A percentile compares a stretch with the other conserved stretches of the same genome.
Evolutionary conservation across 176 grass and related monocot genomes (phyloP).

Genomic region (Pharus latifolius): DNA sequence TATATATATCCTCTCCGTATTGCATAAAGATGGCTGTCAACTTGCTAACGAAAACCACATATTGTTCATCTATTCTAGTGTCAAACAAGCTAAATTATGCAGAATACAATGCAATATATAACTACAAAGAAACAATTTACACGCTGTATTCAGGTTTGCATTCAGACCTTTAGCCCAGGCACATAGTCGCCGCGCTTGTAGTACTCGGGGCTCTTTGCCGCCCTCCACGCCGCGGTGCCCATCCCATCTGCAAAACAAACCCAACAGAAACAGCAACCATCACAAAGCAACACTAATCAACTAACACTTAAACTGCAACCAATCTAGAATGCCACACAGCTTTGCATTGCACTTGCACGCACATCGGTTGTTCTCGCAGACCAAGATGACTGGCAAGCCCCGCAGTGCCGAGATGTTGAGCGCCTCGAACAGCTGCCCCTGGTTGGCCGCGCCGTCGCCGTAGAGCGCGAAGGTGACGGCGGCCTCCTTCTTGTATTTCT

Average conservation of each 20-base stretch:
- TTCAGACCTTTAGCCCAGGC: slow-evolving; percentile 64
- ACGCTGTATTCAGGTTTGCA: too few species aligned
- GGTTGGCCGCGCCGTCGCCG: slow-evolving; percentile 80
- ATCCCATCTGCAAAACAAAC: slow-evolving; percentile 99
- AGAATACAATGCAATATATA: too few species aligned
- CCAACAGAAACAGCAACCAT: too few species aligned
- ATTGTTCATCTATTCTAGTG: too few species aligned
- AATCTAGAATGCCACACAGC: too few species aligned
- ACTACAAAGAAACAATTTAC: too few species aligned
- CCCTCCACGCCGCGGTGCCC: slow-evolving; percentile 86
- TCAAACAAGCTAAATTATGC: too few species aligned
- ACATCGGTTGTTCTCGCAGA: slow-evolving; percentile 99
- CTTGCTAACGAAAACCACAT: too few species aligned
- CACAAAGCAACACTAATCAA: neutral
- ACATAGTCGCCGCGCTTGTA: slow-evolving; percentile 98
- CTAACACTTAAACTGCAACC: too few species aligned
- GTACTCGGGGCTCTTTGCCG: slow-evolving; percentile 70
- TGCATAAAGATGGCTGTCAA: too few species aligned
- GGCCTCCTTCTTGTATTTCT: slow-evolving; percentile 67
- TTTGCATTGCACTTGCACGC: neutral
- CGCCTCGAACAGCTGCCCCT: slow-evolving; percentile 95
- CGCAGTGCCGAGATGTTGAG: slow-evolving; percentile 92
- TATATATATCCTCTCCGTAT: too few species aligned
- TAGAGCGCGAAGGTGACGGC: slow-evolving; percentile 70
- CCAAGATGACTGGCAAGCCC: slow-evolving; percentile 63